Base-by-base conservation (phyloP, 441 rosid species). In the Eruca vesicaria region DNA sequence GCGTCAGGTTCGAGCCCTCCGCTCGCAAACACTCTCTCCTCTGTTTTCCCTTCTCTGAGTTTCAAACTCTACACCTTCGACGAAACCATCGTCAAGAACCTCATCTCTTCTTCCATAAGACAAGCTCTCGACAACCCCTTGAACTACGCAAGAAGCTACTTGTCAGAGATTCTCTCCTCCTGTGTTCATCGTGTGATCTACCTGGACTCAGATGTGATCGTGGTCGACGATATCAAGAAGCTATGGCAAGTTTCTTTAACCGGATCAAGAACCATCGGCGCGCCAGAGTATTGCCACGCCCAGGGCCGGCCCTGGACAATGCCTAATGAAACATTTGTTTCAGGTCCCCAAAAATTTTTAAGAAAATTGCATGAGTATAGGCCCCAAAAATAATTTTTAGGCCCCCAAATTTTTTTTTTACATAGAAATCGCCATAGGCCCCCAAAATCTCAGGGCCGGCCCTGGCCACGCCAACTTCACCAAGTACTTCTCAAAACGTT, bases 281-380 rank as follows among this genome's bases (percentile, higher is more conserved):
- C 92, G 5, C 94, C 94, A 0, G 86, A 87, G 59, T 89, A 89
- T 50, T 89, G 94, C 71, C 86, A 85, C 16, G 86, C 81, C 1
- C n/a, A n/a, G n/a, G n/a, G n/a, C n/a, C n/a, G n/a, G n/a, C n/a
- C n/a, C n/a, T n/a, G n/a, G n/a, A n/a, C n/a, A n/a, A n/a, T n/a
- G n/a, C n/a, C n/a, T n/a, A n/a, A n/a, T n/a, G n/a, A n/a, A n/a
- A n/a, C n/a, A n/a, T n/a, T n/a, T n/a, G n/a, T n/a, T n/a, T n/a
- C n/a, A n/a, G n/a, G n/a, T n/a, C n/a, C n/a, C n/a, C n/a, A n/a
- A n/a, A n/a, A n/a, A n/a, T n/a, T n/a, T n/a, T n/a, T n/a, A n/a
- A n/a, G n/a, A n/a, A n/a, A n/a, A n/a, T n/a, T n/a, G n/a, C n/a
- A n/a, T n/a, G n/a, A n/a, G n/a, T n/a, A n/a, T n/a, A n/a, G n/a